Evolutionary conservation across 164 flowering plant species (phyloP), one percentile per base, ranked within the genome.

Genomic region (Aristolochia fimbriata): DNA sequence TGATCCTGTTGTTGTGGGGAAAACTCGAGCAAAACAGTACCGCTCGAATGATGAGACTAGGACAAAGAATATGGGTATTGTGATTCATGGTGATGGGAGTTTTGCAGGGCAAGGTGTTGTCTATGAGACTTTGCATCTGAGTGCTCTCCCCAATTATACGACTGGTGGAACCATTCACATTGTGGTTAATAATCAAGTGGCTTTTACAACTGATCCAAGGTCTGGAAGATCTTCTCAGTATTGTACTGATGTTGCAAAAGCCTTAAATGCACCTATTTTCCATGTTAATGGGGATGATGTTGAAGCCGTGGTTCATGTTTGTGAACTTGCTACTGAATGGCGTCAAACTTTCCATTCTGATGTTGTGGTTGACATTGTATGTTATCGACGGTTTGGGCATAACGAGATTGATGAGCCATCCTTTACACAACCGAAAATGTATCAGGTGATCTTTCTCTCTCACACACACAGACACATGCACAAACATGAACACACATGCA

Each of bases 101-200:
- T 93, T 93, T 81, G 92, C 98, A 8, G 98, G 98, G 19, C 99
- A 93, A 70, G 99, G 99, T 68, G 99, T 93, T 11, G 99, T 93
- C 0, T 93, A 93, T 68, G 99, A 93, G 74, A 90, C 96, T 16
- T 70, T 93, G 33, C 99, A 93, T 93, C 85, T 93, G 19, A 93
- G 99, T 77, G 99, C 89, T 60, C 93, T 93, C 74, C 96, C 99
- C 49, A 93, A 93, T 71, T 93, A 93, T 71, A 76, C 91, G 10
- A 88, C 96, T 63, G 99, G 99, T 65, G 99, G 99, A 50, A 93
- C 99, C 51, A 90, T 93, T 51, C 98, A 93, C 72, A 82, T 93
- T 71, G 96, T 93, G 61, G 92, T 93, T 54, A 93, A 93, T 73
- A 93, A 93, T 67, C 99, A 93, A 68, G 97, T 93, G 24, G 96